Evolutionary conservation across 805 yeast genomes (phyloP).

Genomic region (Candida easanensis): DNA sequence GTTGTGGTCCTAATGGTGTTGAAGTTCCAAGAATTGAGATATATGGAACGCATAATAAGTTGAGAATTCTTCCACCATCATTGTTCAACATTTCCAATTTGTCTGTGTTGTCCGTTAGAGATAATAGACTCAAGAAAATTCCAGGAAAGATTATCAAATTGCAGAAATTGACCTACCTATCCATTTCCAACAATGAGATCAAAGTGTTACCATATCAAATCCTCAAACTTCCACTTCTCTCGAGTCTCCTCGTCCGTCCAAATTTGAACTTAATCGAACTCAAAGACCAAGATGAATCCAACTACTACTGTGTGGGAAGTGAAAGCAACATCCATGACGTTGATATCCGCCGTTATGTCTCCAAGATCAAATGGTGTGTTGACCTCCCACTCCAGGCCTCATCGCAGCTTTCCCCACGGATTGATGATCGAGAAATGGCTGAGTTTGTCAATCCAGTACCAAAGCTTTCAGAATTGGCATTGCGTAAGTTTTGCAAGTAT

Average conservation of each 20-base stretch:
- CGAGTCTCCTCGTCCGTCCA: slow-evolving; percentile 52
- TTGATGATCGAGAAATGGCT: slow-evolving; percentile 22
- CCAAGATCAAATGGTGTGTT: slow-evolving; percentile 24
- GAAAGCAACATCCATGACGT: slow-evolving; percentile 13
- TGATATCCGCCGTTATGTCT: slow-evolving; percentile 25
- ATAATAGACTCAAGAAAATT: slow-evolving; percentile 43
- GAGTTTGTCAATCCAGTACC: slow-evolving; percentile 35
- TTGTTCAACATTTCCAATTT: slow-evolving; percentile 49
- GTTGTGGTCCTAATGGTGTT: slow-evolving; percentile 34
- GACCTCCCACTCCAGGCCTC: slow-evolving; percentile 9
- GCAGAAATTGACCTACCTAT: slow-evolving; percentile 43
- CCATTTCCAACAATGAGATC: slow-evolving; percentile 50
- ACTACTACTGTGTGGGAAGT: slow-evolving; percentile 24
- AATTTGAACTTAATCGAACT: slow-evolving; percentile 38
- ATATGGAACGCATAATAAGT: slow-evolving; percentile 47
- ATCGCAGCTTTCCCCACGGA: slow-evolving; percentile 3
- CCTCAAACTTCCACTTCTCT: slow-evolving; percentile 40
- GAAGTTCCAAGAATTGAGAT: slow-evolving; percentile 41
- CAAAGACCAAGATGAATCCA: slow-evolving; percentile 15
- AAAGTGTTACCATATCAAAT: slow-evolving; percentile 52
- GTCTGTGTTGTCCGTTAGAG: slow-evolving; percentile 50
- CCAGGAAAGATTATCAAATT: slow-evolving; percentile 47
- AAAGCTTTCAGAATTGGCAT: slow-evolving; percentile 44
- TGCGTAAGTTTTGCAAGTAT: slow-evolving; percentile 48
- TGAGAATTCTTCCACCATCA: slow-evolving; percentile 46